Evolutionary conservation across 2,329 filamentous ascomycete species (phyloP).

Genomic region (Parastagonospora nodorum): DNA sequence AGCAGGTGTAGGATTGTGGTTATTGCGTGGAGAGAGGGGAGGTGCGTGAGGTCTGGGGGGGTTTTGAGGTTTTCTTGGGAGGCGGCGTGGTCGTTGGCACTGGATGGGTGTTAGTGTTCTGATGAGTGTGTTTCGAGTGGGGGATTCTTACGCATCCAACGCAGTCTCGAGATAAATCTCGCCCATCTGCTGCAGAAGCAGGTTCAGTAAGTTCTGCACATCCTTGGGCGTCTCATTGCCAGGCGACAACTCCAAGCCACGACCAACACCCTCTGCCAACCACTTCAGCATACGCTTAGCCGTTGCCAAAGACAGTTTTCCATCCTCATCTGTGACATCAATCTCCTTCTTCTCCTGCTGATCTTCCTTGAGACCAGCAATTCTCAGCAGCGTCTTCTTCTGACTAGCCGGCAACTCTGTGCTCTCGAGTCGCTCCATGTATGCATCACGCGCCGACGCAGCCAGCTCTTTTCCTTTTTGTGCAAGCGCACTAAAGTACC

Average conservation of each 20-base stretch:
- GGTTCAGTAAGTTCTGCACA: slow-evolving; percentile 79
- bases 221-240: slow-evolving; percentile 92
- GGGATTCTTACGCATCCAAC: slow-evolving; percentile 59
- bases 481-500: slow-evolving; percentile 89
- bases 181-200: slow-evolving; percentile 86
- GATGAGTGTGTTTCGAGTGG: neutral
- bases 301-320: slow-evolving; percentile 77
- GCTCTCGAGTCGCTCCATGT: slow-evolving; percentile 85
- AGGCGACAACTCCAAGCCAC: slow-evolving; percentile 87
- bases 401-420: slow-evolving; percentile 87
- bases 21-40: slow-evolving; percentile 77
- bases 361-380: slow-evolving; percentile 80
- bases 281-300: slow-evolving; percentile 98
- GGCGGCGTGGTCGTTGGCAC: slow-evolving; percentile 68
- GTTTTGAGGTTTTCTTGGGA: slow-evolving; percentile 79
- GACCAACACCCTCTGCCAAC: slow-evolving; percentile 91
- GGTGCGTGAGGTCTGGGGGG: slow-evolving; percentile 86
- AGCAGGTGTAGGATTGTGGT: slow-evolving; percentile 92
- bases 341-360: slow-evolving; percentile 81
- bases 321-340: slow-evolving; percentile 89
- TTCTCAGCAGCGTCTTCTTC: slow-evolving; percentile 85
- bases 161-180: slow-evolving; percentile 75
- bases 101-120: slow-evolving; percentile 20
- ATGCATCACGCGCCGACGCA: slow-evolving; percentile 85
- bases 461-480: slow-evolving; percentile 89